phyloP scores from a whole-genome alignment of 2,329 filamentous ascomycete species.

The Colletotrichum sp. region DNA sequence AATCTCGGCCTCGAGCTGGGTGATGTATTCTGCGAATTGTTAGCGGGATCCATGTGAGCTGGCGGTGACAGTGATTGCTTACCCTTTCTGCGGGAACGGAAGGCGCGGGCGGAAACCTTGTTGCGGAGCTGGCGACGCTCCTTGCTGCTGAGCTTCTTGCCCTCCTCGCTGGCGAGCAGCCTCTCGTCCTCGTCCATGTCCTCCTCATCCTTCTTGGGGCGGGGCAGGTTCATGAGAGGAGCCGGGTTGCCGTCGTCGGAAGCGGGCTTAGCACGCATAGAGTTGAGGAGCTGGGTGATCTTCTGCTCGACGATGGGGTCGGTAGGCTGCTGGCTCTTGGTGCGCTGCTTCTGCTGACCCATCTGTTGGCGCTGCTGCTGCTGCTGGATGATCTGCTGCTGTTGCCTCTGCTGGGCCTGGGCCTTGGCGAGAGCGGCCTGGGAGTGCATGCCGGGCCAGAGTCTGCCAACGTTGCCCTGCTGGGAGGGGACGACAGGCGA shows the following conservation, averaged over 20 bases:
- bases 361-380: slow-evolving; percentile 51
- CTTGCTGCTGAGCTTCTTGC: slow-evolving; percentile 99
- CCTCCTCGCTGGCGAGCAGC: slow-evolving; percentile 92
- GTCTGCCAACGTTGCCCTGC: slow-evolving; percentile 68
- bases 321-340: slow-evolving; percentile 56
- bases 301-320: slow-evolving; percentile 87
- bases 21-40: slow-evolving; percentile 81
- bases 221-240: slow-evolving; percentile 70
- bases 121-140: slow-evolving; percentile 96
- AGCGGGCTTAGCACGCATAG: slow-evolving; percentile 80
- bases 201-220: slow-evolving; percentile 90
- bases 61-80: slow-evolving; percentile 40
- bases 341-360: slow-evolving; percentile 52
- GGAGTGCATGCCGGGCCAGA: slow-evolving; percentile 94
- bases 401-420: slow-evolving; percentile 70
- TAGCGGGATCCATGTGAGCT: not conserved
- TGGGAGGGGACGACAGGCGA: slow-evolving; percentile 51
- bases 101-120: slow-evolving; percentile 97
- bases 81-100: slow-evolving; percentile 98
- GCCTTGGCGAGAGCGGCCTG: slow-evolving; percentile 83
- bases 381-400: slow-evolving; percentile 55
- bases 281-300: slow-evolving; percentile 89
- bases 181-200: slow-evolving; percentile 99
- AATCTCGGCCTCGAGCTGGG: slow-evolving; percentile 90
- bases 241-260: slow-evolving; percentile 49